A percentile compares a stretch with the other conserved stretches of the same genome.
Evolutionary conservation across 2,329 filamentous ascomycete genomes (phyloP).

Genomic region (Aspergillus caelatus): DNA sequence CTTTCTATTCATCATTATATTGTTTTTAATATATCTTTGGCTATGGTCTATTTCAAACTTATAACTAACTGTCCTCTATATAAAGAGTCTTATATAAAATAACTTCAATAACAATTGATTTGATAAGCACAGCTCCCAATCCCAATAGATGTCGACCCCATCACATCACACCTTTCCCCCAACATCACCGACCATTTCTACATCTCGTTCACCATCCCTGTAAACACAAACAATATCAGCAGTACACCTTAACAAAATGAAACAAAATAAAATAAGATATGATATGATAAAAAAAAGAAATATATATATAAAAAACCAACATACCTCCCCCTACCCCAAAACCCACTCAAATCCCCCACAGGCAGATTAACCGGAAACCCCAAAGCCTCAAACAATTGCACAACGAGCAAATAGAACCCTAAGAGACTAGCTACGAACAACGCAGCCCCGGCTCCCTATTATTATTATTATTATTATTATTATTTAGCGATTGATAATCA

Average conservation of each 20-base stretch:
- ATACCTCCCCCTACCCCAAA: slow-evolving; percentile 15
- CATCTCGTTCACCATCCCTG: neutral
- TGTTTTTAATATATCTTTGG: too few relatives aligned
- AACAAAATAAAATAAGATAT: neutral
- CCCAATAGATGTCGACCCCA: too few relatives aligned
- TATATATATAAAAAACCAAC: too few relatives aligned
- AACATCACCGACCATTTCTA: neutral
- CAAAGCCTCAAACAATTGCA: slow-evolving; percentile 56
- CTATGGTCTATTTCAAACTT: too few relatives aligned
- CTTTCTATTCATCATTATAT: too few relatives aligned
- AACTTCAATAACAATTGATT: too few relatives aligned
- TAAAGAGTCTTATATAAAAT: too few relatives aligned
- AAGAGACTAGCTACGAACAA: slow-evolving; percentile 52
- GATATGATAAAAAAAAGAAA: neutral
- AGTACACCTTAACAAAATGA: too few relatives aligned
- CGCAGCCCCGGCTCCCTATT: neutral
- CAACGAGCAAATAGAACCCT: slow-evolving; percentile 59
- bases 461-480: too few relatives aligned
- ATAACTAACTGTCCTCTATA: too few relatives aligned
- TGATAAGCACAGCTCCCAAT: too few relatives aligned
- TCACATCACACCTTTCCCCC: neutral
- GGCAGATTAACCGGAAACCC: slow-evolving; percentile 58
- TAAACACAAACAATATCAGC: neutral
- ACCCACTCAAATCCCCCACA: slow-evolving; percentile 33
- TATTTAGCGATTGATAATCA: too few relatives aligned